phyloP scores from a whole-genome alignment of 2,329 filamentous ascomycete species.

The Reticulascus tulasneorum region DNA sequence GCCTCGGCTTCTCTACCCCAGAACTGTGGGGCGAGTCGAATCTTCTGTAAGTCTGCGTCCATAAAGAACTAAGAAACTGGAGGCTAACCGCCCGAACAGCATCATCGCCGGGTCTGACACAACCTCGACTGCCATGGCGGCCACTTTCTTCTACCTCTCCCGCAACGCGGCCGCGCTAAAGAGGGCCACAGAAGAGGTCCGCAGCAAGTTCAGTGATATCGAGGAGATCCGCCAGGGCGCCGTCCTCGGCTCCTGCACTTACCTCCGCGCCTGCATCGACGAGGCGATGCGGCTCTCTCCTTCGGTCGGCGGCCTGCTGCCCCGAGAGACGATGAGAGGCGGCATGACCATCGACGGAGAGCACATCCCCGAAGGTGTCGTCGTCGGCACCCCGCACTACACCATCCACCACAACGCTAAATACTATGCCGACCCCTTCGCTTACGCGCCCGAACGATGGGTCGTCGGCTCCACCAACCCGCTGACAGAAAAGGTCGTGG shows the following conservation, averaged over 20 bases:
- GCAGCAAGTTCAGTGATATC: slow-evolving; percentile 42
- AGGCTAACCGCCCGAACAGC: slow-evolving; percentile 21
- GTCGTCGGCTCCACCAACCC: slow-evolving; percentile 42
- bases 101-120: slow-evolving; percentile 72
- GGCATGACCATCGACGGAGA: slow-evolving; percentile 53
- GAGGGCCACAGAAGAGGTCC: slow-evolving; percentile 48
- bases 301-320: slow-evolving; percentile 56
- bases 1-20: slow-evolving; percentile 58
- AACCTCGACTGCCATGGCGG: slow-evolving; percentile 64
- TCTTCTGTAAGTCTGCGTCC: slow-evolving; percentile 44
- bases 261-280: slow-evolving; percentile 61
- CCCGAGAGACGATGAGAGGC: slow-evolving; percentile 54
- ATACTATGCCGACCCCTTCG: slow-evolving; percentile 58
- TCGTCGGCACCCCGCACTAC: slow-evolving; percentile 64
- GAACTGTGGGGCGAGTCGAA: slow-evolving; percentile 71
- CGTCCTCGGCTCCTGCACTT: slow-evolving; percentile 46
- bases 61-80: not conserved
- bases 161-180: slow-evolving; percentile 45
- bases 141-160: slow-evolving; percentile 59
- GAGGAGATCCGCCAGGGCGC: slow-evolving; percentile 54
- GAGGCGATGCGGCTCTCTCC: slow-evolving; percentile 62
- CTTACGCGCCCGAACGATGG: slow-evolving; percentile 64
- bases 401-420: slow-evolving; percentile 62
- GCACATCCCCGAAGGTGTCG: slow-evolving; percentile 52
- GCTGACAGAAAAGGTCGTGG: slow-evolving; percentile 32